Base-by-base conservation (phyloP, 352 stramenopile genomes). In the Thalassiosira ordinaria region DNA sequence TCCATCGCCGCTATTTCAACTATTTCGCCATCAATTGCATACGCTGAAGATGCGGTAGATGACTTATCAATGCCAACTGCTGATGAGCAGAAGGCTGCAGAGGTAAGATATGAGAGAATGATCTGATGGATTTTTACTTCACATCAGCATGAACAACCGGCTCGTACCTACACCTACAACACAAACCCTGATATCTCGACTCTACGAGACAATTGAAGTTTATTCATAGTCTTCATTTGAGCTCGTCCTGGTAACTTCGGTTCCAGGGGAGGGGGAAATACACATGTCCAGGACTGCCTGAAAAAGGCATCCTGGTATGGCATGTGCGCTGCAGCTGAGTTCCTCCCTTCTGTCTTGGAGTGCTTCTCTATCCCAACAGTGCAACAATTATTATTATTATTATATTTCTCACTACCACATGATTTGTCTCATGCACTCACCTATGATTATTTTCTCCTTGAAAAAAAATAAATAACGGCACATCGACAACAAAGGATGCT, bases 281-380 rank as follows among this genome's bases (percentile, higher is more conserved):
- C 74, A 35, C 37, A 67, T 69, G 66, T 39, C 49, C 59, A 49
- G 57, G 80, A 78, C 76, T 76, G 84, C 79, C 69, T 85, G 80
- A n/a, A 85, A 78, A 86, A 88, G 75, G 79, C 78, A 74, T 78
- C 72, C 74, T 46, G 37, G 33, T 26, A 53, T 70, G n/a, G 46
- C 57, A 52, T 53, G 68, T 31, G 70, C 68, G 35, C 72, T 81
- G 86, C 73, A 80, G 88, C 88, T 93, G 88, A 93, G 88, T 75
- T 83, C 80, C 68, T 80, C 78, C 81, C 68, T 57, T 72, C 59
- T 57, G 72, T 80, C 26, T 68, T 86, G 78, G 85, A 85, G 74
- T 69, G 55, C 63, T 73, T 78, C 83, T 94, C 87, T 92, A 92
- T 94, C 89, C 87, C 89, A 94, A 89, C 66, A 76, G 66, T 77